A percentile compares a stretch with the other conserved stretches of the same genome.
These are phyloP conservation scores for Tricharina praecox DNA, from an alignment of 495 filamentous ascomycete genomes.

Conservation along the genomic window DNA sequence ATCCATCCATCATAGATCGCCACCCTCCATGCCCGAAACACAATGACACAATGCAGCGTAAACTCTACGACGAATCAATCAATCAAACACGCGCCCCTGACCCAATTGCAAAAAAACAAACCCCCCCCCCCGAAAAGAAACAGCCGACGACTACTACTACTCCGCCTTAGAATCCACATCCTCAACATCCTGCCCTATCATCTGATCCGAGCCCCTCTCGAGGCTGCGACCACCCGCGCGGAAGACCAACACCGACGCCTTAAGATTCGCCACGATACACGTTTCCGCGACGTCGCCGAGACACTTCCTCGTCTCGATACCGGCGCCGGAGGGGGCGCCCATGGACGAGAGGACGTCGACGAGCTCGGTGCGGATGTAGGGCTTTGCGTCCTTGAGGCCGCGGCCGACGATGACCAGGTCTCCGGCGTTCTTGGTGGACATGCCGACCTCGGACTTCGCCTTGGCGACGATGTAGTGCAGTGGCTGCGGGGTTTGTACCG, in stretches of 20 bases:
- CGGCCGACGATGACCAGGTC: conserved; percentile 65
- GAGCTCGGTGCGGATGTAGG: conserved; percentile 21
- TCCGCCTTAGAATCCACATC: too few relatives aligned
- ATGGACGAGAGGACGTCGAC: conserved; percentile 16
- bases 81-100: too few relatives aligned
- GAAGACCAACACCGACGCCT: conserved; percentile 61
- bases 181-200: too few relatives aligned
- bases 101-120: too few relatives aligned
- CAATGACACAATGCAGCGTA: too few relatives aligned
- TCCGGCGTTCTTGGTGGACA: conserved; percentile 49
- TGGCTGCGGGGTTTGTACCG: conserved; percentile 16
- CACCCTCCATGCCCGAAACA: too few relatives aligned
- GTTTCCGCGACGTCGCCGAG: conserved; percentile 53
- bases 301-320: conserved; percentile 38
- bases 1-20: too few relatives aligned
- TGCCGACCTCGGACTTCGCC: conserved; percentile 45
- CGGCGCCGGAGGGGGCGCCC: conserved; percentile 22
- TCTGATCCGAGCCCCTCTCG: too few relatives aligned
- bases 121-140: too few relatives aligned
- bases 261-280: conserved; percentile 42
- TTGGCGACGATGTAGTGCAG: conserved; percentile 28
- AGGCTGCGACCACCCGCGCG: conserved; percentile 38
- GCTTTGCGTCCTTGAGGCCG: conserved; percentile 24
- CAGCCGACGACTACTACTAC: too few relatives aligned
- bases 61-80: too few relatives aligned